phyloP scores from a whole-genome alignment of 139 green algal species.

The Eudorina sp. region DNA sequence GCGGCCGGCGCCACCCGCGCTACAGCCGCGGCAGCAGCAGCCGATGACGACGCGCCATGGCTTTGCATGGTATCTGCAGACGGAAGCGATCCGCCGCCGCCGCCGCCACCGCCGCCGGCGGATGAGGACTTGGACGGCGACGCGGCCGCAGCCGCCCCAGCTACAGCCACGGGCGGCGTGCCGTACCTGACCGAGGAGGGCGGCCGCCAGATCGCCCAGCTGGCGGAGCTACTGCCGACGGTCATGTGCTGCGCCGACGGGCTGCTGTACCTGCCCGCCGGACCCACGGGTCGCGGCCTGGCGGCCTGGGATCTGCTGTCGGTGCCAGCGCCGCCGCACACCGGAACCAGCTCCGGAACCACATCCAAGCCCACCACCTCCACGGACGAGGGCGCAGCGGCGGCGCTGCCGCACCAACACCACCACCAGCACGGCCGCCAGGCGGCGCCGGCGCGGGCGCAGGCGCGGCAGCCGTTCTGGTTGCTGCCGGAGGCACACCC shows the following conservation, averaged over 20 bases:
- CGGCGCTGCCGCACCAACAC: no score
- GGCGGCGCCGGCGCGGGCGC: not conserved
- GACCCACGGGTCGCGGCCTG: not conserved
- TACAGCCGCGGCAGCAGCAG: not conserved
- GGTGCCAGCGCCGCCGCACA: not conserved
- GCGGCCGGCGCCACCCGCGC: not conserved
- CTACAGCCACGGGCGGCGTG: not conserved
- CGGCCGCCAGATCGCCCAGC: not conserved
- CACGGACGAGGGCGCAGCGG: no score
- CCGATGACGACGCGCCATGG: not conserved
- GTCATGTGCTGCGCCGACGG: constrained; percentile 40
- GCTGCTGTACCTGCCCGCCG: constrained; percentile 34
- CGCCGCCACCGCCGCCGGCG: not conserved
- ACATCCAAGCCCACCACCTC: not conserved
- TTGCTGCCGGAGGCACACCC: not conserved
- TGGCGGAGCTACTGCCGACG: constrained; percentile 18
- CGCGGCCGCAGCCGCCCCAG: not conserved
- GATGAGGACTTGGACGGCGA: not conserved
- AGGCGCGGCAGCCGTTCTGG: constrained; percentile 12
- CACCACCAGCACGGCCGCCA: no score
- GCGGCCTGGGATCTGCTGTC: constrained; percentile 30
- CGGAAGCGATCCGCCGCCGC: not conserved
- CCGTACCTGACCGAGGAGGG: not conserved
- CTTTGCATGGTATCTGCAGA: constrained; percentile 20
- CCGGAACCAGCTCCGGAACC: no score